Percentiles rank a stretch among this genome's conserved stretches.
These are phyloP conservation scores for Lodderomyces jiufengensis DNA, from an alignment of 1,139 yeast genomes.

Conservation along the genomic window DNA sequence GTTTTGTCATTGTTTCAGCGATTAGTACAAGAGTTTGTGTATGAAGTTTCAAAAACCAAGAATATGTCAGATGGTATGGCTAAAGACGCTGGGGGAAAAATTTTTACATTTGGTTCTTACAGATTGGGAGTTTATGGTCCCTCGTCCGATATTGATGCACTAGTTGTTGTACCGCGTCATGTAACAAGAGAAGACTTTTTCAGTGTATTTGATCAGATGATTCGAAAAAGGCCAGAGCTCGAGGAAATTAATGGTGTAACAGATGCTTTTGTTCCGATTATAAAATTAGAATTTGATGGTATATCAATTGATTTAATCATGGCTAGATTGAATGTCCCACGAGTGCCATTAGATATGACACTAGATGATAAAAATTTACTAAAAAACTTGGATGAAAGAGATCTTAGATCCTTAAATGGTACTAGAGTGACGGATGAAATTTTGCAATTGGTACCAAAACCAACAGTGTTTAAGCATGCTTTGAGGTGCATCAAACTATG, in stretches of 20 bases:
- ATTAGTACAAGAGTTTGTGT: conserved; percentile 77
- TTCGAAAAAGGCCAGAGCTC: conserved; percentile 70
- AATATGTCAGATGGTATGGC: conserved; percentile 99
- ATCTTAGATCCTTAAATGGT: conserved; percentile 85
- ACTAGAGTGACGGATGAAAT: conserved; percentile 97
- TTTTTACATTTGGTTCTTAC: conserved; percentile 93
- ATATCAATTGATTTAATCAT: conserved; percentile 87
- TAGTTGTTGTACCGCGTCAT: conserved; percentile 94
- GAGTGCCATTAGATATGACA: conserved; percentile 70
- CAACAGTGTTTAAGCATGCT: conserved; percentile 89
- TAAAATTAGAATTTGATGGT: conserved; percentile 81
- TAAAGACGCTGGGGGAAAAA: conserved; percentile 92
- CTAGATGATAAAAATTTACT: conserved; percentile 81
- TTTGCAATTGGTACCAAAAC: conserved; percentile 82
- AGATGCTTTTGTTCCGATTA: conserved; percentile 95
- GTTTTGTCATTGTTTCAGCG: conserved; percentile 69
- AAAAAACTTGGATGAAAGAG: conserved; percentile 85
- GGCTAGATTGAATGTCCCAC: conserved; percentile 77
- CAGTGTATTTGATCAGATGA: conserved; percentile 63
- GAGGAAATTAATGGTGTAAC: conserved; percentile 92
- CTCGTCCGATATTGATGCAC: conserved; percentile 95
- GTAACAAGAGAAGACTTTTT: conserved; percentile 90
- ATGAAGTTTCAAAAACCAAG: conserved; percentile 68
- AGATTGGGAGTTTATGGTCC: conserved; percentile 96
- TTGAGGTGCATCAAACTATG: conserved; percentile 88